Conservation (phyloP, 768 basidiomycete species). For the Serendipita sp. region DNA sequence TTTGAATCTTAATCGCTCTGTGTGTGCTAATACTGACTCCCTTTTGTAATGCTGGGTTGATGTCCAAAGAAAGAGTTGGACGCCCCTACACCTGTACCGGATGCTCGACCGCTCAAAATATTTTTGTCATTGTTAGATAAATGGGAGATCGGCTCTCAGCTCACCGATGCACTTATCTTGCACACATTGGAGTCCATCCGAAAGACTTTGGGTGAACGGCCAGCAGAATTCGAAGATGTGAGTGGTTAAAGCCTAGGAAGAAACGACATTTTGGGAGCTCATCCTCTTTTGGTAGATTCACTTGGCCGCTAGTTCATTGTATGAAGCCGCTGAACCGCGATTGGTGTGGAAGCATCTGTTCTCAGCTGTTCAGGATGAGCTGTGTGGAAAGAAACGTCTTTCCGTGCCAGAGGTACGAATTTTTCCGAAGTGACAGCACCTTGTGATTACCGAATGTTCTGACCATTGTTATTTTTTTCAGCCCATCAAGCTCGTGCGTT, state of each 20-base stretch:
- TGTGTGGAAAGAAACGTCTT: conserved; percentile 16
- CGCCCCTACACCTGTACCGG: conserved; percentile 54
- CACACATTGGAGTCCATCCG: conserved; percentile 66
- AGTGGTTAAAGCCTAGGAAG: conserved; percentile 10
- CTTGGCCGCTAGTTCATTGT: conserved; percentile 74
- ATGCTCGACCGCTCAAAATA: conserved; percentile 83
- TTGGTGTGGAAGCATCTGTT: conserved; percentile 73
- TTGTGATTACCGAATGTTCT: too few relatives aligned
- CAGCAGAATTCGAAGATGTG: conserved; percentile 48
- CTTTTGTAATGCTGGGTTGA: background rate
- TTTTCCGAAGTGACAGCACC: background rate
- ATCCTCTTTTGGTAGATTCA: conserved; percentile 30
- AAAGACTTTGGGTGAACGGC: conserved; percentile 32
- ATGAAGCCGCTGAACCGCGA: conserved; percentile 84
- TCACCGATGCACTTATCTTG: conserved; percentile 65
- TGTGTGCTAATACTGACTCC: background rate
- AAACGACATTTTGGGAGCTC: background rate
- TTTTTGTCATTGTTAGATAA: conserved; percentile 91
- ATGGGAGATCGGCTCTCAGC: conserved; percentile 78
- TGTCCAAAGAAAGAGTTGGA: conserved; percentile 18
- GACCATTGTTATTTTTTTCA: background rate
- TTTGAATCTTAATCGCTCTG: background rate
- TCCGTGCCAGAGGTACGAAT: background rate
- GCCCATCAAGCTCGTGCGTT: conserved; percentile 31
- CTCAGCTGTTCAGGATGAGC: conserved; percentile 35